Base-by-base conservation (phyloP, 768 basidiomycete genomes). In the Rubroboletus satanas region DNA sequence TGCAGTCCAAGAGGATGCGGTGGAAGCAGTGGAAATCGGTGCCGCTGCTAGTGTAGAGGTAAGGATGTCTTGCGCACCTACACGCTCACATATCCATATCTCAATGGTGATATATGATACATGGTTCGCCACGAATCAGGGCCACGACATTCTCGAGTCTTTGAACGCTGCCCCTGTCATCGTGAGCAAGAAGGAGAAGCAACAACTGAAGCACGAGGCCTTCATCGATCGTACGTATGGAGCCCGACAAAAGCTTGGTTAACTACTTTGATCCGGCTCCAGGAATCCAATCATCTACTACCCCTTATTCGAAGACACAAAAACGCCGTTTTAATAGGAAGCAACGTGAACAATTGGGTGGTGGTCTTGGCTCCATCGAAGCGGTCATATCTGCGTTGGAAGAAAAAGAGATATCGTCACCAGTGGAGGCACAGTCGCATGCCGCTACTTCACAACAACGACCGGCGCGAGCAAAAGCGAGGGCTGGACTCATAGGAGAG, bases 251-350 rank as follows among this genome's bases (percentile, higher is more conserved):
- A 15, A 11, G 26, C n/a, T 3, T 21, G 51, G 46, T 26, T 5
- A 14, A 32, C 11, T 47, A 26, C 33, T 51, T 38, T 45, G 51
- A 61, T 45, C 35, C 0, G 32, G 18, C 26, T 33, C 35, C 54
- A 84, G 83, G 75, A 7, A 69, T 90, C 43, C 81, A 78, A 54
- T 69, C 75, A 4, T 74, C 76, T 7, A 72, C 69, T 37, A 71
- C 76, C 1, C 82, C 83, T 18, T 83, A 87, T 64, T 90, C 89
- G 0, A 90, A 84, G 69, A 85, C 83, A 18, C 89, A 90, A 64
- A 74, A 71, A 42, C 81, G 88, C 23, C 82, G 89, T 31, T 62
- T 85, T 64, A 90, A 88, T 65, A 83, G 83, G 61, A 88, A 83
- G 64, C 83, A 79, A 46, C 83, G 78, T 51, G 83, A 85, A 63